Evolutionary conservation across 352 stramenopile species (phyloP), one percentile per base, ranked within the genome.

Genomic region (Elongisporangium anandrum): DNA sequence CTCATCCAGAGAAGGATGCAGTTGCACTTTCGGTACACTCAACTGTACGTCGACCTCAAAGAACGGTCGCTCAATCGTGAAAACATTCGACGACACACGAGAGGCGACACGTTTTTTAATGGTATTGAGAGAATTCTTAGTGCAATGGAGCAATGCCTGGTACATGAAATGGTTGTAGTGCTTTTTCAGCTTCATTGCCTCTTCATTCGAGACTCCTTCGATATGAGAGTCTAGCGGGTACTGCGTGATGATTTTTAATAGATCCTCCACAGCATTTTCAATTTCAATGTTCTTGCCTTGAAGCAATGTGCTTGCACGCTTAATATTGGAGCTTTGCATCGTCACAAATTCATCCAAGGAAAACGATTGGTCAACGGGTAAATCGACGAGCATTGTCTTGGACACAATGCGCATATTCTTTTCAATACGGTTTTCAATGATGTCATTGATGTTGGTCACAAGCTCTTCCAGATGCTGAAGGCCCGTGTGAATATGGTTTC

Each of bases 161-260:
- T 99, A 99, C 94, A 99, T 99, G 64, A 99, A 99, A 72, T 99
- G 95, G 72, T 98, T 99, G 85, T 99, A 99, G 73, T 99, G 97
- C 64, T 98, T 96, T 64, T 98, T 97, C 17, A 99, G 83, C 70
- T 98, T 99, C 56, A 90, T 77, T 10, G 97, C 84, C 65, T 99
- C 97, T 22, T 98, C 92, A 56, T 94, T 85, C 0, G 85, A 94
- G 13, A 98, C 92, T 9, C 75, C 72, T 57, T 99, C 95, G 34
- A 98, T 95, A 65, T 98, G 94, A 22, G 94, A 97, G 66, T 99
- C 96, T 41, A 99, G 83, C 0, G 93, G 85, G 66, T 98, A 99
- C 26, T 92, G 81, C 63, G 78, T 82, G 63, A 99, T 98, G 60
- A 98, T 97, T 59, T 98, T 96, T 15, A 99, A 83, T 15, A 99